Percentiles rank a stretch among this genome's conserved stretches.
Conservation (phyloP, 1,139 yeast genomes). For the Candida sp. region DNA sequence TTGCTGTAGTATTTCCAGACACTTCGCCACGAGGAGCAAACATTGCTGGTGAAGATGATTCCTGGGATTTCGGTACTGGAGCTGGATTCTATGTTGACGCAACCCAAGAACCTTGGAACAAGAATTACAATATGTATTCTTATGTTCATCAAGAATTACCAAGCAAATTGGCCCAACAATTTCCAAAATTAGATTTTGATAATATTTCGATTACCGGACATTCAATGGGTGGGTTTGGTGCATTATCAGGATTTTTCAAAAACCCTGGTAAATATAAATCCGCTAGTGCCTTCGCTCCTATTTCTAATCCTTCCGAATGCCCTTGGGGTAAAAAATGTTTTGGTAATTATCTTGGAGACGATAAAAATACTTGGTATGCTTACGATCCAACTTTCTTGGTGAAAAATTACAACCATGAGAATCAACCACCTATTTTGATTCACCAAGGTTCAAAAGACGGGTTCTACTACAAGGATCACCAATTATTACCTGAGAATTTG, state of each 20-base stretch:
- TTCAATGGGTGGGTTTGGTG: slow-evolving; percentile 99
- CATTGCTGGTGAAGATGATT: slow-evolving; percentile 75
- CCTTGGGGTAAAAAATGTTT: slow-evolving; percentile 89
- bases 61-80: slow-evolving; percentile 90
- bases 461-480: slow-evolving; percentile 58
- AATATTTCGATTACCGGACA: slow-evolving; percentile 84
- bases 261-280: slow-evolving; percentile 76
- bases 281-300: slow-evolving; percentile 91
- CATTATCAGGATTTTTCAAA: slow-evolving; percentile 70
- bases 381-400: slow-evolving; percentile 84
- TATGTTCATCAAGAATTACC: slow-evolving; percentile 80
- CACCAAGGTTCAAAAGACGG: slow-evolving; percentile 82
- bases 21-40: slow-evolving; percentile 97
- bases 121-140: slow-evolving; percentile 81
- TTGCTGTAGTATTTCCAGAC: slow-evolving; percentile 91
- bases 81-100: slow-evolving; percentile 96
- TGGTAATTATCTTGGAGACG: slow-evolving; percentile 68
- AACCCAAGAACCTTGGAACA: slow-evolving; percentile 64
- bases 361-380: slow-evolving; percentile 56
- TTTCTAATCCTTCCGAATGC: slow-evolving; percentile 69
- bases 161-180: slow-evolving; percentile 40
- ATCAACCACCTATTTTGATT: slow-evolving; percentile 62
- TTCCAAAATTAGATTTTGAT: slow-evolving; percentile 49
- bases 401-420: slow-evolving; percentile 47
- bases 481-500: slow-evolving; percentile 76